A percentile compares a stretch with the other conserved stretches of the same genome.
Conservation (phyloP, 1,139 yeast genomes). For the Yamadazyma atmosphaerica region DNA sequence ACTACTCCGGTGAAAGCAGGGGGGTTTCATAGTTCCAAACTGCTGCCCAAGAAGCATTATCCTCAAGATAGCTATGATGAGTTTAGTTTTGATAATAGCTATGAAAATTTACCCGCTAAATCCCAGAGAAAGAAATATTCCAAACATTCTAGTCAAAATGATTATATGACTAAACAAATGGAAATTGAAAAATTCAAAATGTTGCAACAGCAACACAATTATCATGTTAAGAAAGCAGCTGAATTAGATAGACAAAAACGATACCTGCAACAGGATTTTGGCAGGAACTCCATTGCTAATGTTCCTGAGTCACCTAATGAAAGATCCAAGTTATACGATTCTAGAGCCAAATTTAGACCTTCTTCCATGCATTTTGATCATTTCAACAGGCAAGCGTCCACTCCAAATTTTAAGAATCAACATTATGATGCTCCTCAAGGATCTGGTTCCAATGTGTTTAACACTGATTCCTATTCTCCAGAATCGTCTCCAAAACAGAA, state of each 20-base stretch:
- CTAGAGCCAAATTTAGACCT: constrained; percentile 19
- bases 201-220: constrained; percentile 34
- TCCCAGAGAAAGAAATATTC: constrained; percentile 8
- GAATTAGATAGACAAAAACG: constrained; percentile 18
- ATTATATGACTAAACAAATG: constrained; percentile 20
- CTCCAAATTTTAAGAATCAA: constrained; percentile 11
- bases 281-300: constrained; percentile 14
- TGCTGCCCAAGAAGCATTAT: constrained; percentile 18
- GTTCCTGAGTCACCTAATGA: constrained; percentile 14
- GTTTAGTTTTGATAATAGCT: constrained; percentile 27
- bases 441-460: constrained; percentile 12
- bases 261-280: constrained; percentile 20
- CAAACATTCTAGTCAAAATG: constrained; percentile 6
- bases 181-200: constrained; percentile 34
- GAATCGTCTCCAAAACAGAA: constrained; percentile 22
- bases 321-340: constrained; percentile 7
- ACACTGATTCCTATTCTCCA: constrained; percentile 29
- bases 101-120: constrained; percentile 19
- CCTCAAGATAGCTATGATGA: constrained; percentile 21
- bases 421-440: constrained; percentile 4
- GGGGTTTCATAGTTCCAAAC: constrained; percentile 14
- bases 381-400: constrained; percentile 13
- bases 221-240: constrained; percentile 25
- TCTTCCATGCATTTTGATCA: constrained; percentile 18
- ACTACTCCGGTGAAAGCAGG: constrained; percentile 18